A percentile compares a stretch with the other conserved stretches of the same genome.
Conservation (phyloP, 2,329 filamentous ascomycete genomes). For the Aspergillus sojae region DNA sequence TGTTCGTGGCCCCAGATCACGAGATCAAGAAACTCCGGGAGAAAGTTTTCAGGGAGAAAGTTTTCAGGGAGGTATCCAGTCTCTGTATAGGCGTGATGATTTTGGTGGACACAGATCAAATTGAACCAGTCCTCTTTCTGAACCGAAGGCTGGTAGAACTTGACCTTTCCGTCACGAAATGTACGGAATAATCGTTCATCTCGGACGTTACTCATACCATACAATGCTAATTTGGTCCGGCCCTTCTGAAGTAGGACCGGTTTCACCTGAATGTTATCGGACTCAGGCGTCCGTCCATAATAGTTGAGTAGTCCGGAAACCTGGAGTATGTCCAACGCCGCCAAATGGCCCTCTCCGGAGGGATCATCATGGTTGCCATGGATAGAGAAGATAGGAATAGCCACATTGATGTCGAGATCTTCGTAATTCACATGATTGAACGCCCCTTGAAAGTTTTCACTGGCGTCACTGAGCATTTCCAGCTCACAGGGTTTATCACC, state of each 20-base stretch:
- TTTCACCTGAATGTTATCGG: slow-evolving; percentile 90
- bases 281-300: slow-evolving; percentile 87
- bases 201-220: slow-evolving; percentile 92
- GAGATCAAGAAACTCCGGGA: slow-evolving; percentile 88
- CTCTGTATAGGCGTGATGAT: slow-evolving; percentile 87
- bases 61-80: slow-evolving; percentile 94
- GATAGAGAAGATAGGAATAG: slow-evolving; percentile 96
- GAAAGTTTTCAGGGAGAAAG: slow-evolving; percentile 88
- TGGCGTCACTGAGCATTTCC: slow-evolving; percentile 91
- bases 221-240: slow-evolving; percentile 86
- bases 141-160: slow-evolving; percentile 81
- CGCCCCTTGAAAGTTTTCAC: slow-evolving; percentile 83
- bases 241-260: slow-evolving; percentile 93
- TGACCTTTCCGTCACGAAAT: slow-evolving; percentile 89
- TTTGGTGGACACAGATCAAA: slow-evolving; percentile 91
- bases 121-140: slow-evolving; percentile 95
- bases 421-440: slow-evolving; percentile 98
- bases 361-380: slow-evolving; percentile 99
- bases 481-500: slow-evolving; percentile 95
- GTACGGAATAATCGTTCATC: slow-evolving; percentile 94
- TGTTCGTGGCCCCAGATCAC: slow-evolving; percentile 98
- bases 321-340: slow-evolving; percentile 87
- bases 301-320: slow-evolving; percentile 93
- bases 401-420: slow-evolving; percentile 94
- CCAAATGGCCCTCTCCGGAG: slow-evolving; percentile 90